A percentile compares a stretch with the other conserved stretches of the same genome.
These are phyloP conservation scores for Physcomitrium patens DNA, from an alignment of 225 moss, liverwort and hornwort species.

Conservation along the genomic window DNA sequence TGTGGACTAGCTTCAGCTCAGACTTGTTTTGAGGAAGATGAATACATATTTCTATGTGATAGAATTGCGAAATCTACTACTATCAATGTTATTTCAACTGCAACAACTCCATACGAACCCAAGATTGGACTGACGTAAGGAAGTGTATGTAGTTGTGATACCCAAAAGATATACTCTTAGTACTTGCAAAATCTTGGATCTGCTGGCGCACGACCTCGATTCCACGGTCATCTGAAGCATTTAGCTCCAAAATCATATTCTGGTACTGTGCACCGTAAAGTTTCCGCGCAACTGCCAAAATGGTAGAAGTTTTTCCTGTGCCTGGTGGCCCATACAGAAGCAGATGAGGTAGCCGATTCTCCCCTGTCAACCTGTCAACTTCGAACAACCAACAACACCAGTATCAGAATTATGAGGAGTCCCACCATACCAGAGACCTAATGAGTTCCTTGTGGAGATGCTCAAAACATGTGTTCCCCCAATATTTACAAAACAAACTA, in stretches of 20 bases:
- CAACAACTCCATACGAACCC: conserved; percentile 7
- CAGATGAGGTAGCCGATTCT: conserved; percentile 90
- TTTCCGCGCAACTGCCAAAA: conserved; percentile 94
- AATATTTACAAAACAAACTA: not conserved
- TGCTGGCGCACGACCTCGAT: conserved; percentile 98
- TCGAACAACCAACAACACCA: conserved; percentile 31
- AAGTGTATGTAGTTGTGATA: conserved; percentile 32
- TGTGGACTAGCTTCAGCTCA: not conserved
- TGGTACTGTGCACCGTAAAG: conserved; percentile 93
- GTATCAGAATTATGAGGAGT: conserved; percentile 1
- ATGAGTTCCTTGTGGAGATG: not conserved
- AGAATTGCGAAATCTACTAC: not conserved
- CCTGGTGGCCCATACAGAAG: conserved; percentile 96
- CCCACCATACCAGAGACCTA: conserved; percentile 3
- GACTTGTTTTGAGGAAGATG: not conserved
- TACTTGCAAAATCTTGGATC: conserved; percentile 99
- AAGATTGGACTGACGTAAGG: conserved; percentile 5
- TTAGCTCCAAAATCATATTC: conserved; percentile 97
- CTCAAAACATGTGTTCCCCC: not conserved
- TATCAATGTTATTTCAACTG: not conserved
- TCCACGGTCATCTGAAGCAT: conserved; percentile 98
- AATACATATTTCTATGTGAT: not conserved
- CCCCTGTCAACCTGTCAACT: conserved; percentile 97
- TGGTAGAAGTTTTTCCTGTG: conserved; percentile 96
- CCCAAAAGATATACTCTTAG: conserved; percentile 96